Evolutionary conservation across 2,329 filamentous ascomycete genomes (phyloP), one percentile per base, ranked within the genome.

Genomic region (Mycogone perniciosa): DNA sequence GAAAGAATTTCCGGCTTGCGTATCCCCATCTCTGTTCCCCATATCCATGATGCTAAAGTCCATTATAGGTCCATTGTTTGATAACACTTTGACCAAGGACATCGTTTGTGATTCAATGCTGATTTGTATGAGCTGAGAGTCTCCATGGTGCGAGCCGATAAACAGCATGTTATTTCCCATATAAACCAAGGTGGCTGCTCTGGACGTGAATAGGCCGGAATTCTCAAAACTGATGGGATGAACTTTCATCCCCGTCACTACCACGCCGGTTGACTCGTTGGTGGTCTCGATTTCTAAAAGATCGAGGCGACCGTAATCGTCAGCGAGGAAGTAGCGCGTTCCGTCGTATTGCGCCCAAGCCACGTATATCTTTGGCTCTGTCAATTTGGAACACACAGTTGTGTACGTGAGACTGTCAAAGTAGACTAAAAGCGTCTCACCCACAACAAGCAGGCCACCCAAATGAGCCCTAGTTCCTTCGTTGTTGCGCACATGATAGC

Each of bases 21-120:
- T 82, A 56, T 93, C 86, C 26, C 85, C 85, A 53, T 88, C 85
- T 50, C 89, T 79, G 59, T 89, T 91, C 0, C 91, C 92, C 77
- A 97, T 87, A 62, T 97, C 93, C 89, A 97, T 96, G 11, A 99
- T 82, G 1, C 88, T 85, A 60, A 99, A 96, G 64, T 99, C 93
- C 37, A 97, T 71, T 39, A 99, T 88, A 0, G 93, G 93, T 0
- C 88, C 90, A 59, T 97, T 89, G 62, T 96, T 99, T 4, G 65
- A 64, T 11, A 71, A 55, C 0, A 82, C 86, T 63, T 96, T 89
- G 7, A 93, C 67, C 4, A 91, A 68, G 44, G 84, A 75, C 53
- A 91, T 74, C 0, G 76, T 62, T 27, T 64, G 59, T 0, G 65
- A 57, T 2, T 67, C 60, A 5, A 70, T 55, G 20, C 72, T 77